These are phyloP conservation scores for Aureobasidium sp. DNA, from an alignment of 2,329 filamentous ascomycete species.

Conservation along the genomic window DNA sequence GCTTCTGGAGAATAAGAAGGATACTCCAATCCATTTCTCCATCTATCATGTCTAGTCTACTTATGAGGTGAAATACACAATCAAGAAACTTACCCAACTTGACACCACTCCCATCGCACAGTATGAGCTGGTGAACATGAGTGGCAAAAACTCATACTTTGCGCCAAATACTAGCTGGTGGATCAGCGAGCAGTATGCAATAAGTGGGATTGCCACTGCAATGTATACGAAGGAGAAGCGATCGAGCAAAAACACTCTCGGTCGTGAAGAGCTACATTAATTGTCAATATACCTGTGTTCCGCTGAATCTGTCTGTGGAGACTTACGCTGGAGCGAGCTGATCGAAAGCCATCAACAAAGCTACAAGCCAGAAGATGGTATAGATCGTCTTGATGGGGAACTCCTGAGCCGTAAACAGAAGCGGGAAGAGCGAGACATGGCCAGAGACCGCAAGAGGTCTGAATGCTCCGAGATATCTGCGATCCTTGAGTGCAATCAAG, in stretches of 20 bases:
- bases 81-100: conserved; percentile 90
- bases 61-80: conserved; percentile 66
- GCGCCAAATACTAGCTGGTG: conserved; percentile 79
- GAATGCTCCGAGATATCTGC: conserved; percentile 86
- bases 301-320: conserved; percentile 6
- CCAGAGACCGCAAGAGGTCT: conserved; percentile 85
- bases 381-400: conserved; percentile 93
- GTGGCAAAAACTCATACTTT: conserved; percentile 78
- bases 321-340: conserved; percentile 69
- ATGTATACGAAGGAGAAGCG: conserved; percentile 87
- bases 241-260: conserved; percentile 84
- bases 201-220: conserved; percentile 78
- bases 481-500: conserved; percentile 80
- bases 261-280: conserved; percentile 54
- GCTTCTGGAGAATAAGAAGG: no score
- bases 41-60: neutral
- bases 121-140: conserved; percentile 97
- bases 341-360: conserved; percentile 83
- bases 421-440: conserved; percentile 89
- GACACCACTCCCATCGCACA: conserved; percentile 89
- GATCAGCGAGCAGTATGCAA: conserved; percentile 78
- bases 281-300: conserved; percentile 12
- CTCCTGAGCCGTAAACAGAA: conserved; percentile 85
- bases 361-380: conserved; percentile 82
- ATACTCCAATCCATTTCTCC: neutral